phyloP scores from a whole-genome alignment of 805 yeast genomes.

The Candida ulmi region DNA sequence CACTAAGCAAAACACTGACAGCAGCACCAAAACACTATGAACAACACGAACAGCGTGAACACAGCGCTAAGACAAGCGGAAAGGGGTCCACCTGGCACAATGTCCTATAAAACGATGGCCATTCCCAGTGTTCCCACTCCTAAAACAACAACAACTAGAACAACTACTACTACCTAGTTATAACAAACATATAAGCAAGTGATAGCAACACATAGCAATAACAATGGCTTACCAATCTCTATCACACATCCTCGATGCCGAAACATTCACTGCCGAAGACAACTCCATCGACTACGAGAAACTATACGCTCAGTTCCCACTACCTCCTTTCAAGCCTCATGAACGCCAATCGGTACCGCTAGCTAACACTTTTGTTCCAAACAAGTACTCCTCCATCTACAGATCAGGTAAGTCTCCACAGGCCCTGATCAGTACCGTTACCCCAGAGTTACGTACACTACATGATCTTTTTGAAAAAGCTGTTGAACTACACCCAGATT shows the following conservation, averaged over 20 bases:
- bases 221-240: background rate
- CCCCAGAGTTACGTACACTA: constrained; percentile 6
- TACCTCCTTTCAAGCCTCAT: background rate
- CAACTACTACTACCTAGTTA: too few relatives aligned
- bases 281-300: background rate
- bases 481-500: constrained; percentile 18
- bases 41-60: too few relatives aligned
- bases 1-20: background rate
- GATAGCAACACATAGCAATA: too few relatives aligned
- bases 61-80: too few relatives aligned
- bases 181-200: too few relatives aligned
- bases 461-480: constrained; percentile 13
- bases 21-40: too few relatives aligned
- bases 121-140: too few relatives aligned
- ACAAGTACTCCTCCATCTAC: constrained; percentile 8
- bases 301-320: background rate
- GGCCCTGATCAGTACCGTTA: background rate
- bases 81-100: too few relatives aligned
- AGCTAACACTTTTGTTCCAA: constrained; percentile 3
- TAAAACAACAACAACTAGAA: too few relatives aligned
- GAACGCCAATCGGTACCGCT: constrained; percentile 5
- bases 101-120: too few relatives aligned
- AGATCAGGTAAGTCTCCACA: constrained; percentile 2
- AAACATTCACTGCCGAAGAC: background rate
- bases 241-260: background rate